phyloP scores from a whole-genome alignment of 768 basidiomycete genomes.

The Leccinum boreale region DNA sequence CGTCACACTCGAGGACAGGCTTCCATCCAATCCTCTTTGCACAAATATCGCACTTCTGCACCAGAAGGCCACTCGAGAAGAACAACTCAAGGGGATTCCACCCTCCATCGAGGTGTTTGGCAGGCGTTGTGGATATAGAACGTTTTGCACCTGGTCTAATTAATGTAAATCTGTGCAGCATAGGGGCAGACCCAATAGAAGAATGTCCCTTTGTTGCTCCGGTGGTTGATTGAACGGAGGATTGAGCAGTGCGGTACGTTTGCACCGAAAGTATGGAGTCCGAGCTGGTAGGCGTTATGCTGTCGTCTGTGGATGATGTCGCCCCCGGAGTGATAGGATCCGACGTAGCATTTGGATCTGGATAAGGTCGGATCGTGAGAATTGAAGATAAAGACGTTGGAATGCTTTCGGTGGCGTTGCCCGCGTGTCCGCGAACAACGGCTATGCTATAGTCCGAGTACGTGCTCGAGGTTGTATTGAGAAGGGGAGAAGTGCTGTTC shows the following conservation, averaged over 20 bases:
- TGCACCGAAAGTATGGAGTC: constrained; percentile 55
- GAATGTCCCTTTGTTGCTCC: constrained; percentile 78
- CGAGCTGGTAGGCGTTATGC: constrained; percentile 38
- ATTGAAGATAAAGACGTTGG: constrained; percentile 67
- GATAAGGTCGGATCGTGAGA: constrained; percentile 62
- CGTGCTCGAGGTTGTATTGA: constrained; percentile 42
- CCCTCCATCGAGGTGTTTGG: constrained; percentile 32
- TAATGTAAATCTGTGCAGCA: constrained; percentile 83
- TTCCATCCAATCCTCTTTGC: constrained; percentile 83
- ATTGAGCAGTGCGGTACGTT: constrained; percentile 60
- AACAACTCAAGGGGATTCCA: constrained; percentile 82
- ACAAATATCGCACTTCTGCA: constrained; percentile 81
- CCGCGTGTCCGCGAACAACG: constrained; percentile 53
- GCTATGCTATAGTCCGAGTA: constrained; percentile 68
- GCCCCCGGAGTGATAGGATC: constrained; percentile 40
- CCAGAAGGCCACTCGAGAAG: constrained; percentile 68
- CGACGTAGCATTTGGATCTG: constrained; percentile 46
- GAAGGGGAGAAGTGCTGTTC: constrained; percentile 53
- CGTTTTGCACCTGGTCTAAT: constrained; percentile 76
- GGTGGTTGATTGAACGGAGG: constrained; percentile 48
- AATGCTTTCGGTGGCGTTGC: constrained; percentile 36
- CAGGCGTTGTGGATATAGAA: constrained; percentile 28
- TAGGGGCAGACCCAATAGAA: constrained; percentile 53
- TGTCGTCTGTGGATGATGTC: constrained; percentile 25
- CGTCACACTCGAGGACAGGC: constrained; percentile 82